These are phyloP conservation scores for Emmonsiellopsis sp. DNA, from an alignment of 2,329 filamentous ascomycete genomes.

Conservation along the genomic window DNA sequence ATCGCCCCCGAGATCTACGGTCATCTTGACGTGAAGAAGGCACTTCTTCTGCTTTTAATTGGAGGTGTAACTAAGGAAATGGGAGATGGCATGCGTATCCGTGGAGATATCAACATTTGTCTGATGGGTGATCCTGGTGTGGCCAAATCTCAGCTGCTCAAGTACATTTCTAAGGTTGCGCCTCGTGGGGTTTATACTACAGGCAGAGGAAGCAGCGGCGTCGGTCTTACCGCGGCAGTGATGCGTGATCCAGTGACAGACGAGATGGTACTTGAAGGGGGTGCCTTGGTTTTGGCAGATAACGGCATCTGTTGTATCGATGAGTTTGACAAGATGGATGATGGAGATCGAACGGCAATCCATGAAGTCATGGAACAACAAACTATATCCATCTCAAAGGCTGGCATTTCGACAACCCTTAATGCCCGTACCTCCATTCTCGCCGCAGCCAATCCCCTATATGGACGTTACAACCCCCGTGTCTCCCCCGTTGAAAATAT, in stretches of 20 bases:
- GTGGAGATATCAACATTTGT: constrained; percentile 97
- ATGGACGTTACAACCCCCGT: constrained; percentile 95
- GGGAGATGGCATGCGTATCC: constrained; percentile 96
- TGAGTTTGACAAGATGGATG: constrained; percentile 82
- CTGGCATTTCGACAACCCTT: constrained; percentile 90
- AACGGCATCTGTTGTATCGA: constrained; percentile 79
- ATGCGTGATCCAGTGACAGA: constrained; percentile 72
- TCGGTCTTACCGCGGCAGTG: constrained; percentile 72
- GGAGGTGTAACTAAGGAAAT: constrained; percentile 95
- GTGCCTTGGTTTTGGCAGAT: constrained; percentile 68
- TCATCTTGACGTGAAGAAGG: constrained; percentile 96
- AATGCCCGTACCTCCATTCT: constrained; percentile 95
- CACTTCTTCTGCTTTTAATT: constrained; percentile 86
- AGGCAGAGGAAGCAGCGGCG: constrained; percentile 70
- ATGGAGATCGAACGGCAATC: constrained; percentile 67
- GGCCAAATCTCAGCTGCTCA: constrained; percentile 94
- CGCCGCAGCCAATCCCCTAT: constrained; percentile 91
- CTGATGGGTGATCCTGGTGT: constrained; percentile 99
- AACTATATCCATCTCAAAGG: constrained; percentile 77
- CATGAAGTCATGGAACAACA: constrained; percentile 88
- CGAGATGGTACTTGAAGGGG: constrained; percentile 71
- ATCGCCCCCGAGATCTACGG: constrained; percentile 97
- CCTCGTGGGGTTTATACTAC: constrained; percentile 83
- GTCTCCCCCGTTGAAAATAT: constrained; percentile 98
- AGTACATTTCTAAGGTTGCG: constrained; percentile 97